phyloP scores from a whole-genome alignment of 1,284 basidiomycete genomes.

The Garcileccinum viscosum region DNA sequence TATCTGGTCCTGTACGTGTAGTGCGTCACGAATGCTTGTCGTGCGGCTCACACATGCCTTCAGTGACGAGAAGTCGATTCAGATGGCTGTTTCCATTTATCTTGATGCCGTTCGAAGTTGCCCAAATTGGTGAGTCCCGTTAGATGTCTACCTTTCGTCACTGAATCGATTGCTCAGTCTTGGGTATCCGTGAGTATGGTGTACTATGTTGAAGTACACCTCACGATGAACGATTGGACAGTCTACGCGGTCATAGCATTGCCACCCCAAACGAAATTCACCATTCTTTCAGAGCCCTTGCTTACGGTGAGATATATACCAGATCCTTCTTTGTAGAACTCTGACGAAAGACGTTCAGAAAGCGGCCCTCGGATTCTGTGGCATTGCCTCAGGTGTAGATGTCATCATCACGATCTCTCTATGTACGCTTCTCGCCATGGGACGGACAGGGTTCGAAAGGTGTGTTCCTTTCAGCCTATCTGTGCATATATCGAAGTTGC shows the following conservation, averaged over 20 bases:
- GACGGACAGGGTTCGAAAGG: constrained; percentile 32
- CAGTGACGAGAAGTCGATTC: constrained; percentile 23
- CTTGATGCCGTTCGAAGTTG: constrained; percentile 27
- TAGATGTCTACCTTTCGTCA: background rate
- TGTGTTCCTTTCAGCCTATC: constrained; percentile 11
- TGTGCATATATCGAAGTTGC: background rate
- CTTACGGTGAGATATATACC: constrained; percentile 22
- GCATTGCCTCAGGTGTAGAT: constrained; percentile 27
- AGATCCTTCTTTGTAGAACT: background rate
- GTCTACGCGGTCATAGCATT: constrained; percentile 27
- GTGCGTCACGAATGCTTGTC: background rate
- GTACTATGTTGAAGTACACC: background rate
- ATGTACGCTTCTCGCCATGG: constrained; percentile 26
- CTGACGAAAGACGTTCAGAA: constrained; percentile 23
- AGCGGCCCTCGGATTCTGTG: constrained; percentile 19
- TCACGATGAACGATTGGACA: constrained; percentile 14
- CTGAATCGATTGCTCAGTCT: constrained; percentile 22
- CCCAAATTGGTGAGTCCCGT: constrained; percentile 22
- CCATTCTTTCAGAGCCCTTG: constrained; percentile 21
- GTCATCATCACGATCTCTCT: constrained; percentile 28
- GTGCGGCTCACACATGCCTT: constrained; percentile 3
- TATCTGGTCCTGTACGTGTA: constrained; percentile 30
- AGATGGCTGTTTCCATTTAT: constrained; percentile 27
- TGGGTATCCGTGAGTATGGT: constrained; percentile 20
- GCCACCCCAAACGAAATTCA: constrained; percentile 23